These are phyloP conservation scores for Setaria italica DNA, from an alignment of 202 grass and related monocot species.

Conservation along the genomic window DNA sequence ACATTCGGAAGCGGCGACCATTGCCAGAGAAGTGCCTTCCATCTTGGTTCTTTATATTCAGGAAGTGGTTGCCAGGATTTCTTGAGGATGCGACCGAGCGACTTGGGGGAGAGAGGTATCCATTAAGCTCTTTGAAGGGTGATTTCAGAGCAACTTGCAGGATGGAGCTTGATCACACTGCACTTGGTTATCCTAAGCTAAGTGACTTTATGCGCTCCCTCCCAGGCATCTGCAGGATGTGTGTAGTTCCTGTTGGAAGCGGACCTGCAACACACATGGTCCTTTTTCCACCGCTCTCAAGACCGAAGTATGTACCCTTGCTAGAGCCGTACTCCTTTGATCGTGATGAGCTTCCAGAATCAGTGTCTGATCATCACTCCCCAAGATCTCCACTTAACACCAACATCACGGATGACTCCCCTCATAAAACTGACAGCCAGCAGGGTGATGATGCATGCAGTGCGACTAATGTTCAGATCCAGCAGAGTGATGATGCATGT, in stretches of 20 bases:
- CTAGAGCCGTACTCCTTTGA: slow-evolving; percentile 52
- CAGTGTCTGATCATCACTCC: slow-evolving; percentile 54
- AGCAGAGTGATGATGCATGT: slow-evolving; percentile 49
- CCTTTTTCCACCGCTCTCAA: slow-evolving; percentile 54
- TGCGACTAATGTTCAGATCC: slow-evolving; percentile 48
- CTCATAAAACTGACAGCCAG: slow-evolving; percentile 42
- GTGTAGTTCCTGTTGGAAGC: slow-evolving; percentile 57
- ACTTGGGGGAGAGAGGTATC: slow-evolving; percentile 58
- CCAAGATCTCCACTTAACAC: slow-evolving; percentile 51
- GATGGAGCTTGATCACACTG: slow-evolving; percentile 65
- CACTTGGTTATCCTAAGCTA: slow-evolving; percentile 70
- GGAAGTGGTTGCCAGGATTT: slow-evolving; percentile 69
- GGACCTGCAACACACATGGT: slow-evolving; percentile 71
- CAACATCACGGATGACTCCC: slow-evolving; percentile 36
- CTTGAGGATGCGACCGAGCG: slow-evolving; percentile 50
- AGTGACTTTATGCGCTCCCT: slow-evolving; percentile 71
- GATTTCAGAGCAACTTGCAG: slow-evolving; percentile 68
- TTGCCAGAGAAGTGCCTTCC: slow-evolving; percentile 66
- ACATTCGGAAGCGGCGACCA: slow-evolving; percentile 39
- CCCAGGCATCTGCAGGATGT: slow-evolving; percentile 71
- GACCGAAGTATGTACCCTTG: slow-evolving; percentile 58
- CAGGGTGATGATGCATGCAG: slow-evolving; percentile 54
- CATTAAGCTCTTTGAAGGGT: slow-evolving; percentile 65
- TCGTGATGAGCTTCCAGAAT: slow-evolving; percentile 53
- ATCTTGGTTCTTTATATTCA: slow-evolving; percentile 72